Evolutionary conservation across 2,329 filamentous ascomycete genomes (phyloP).

Genomic region (Sclerotinia subarctica): DNA sequence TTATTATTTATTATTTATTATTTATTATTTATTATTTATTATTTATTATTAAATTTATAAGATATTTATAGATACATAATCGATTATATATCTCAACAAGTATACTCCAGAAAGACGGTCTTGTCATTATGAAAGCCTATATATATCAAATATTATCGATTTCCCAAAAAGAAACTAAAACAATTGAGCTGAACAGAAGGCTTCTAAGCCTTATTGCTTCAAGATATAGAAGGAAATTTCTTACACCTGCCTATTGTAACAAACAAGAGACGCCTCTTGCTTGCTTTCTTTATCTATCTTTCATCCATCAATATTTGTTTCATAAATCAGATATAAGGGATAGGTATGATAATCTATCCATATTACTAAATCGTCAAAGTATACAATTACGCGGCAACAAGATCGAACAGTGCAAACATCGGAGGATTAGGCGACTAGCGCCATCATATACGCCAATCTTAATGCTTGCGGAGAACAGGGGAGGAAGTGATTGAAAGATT

Average conservation of each 20-base stretch:
- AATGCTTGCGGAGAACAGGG: neutral
- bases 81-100: too few relatives aligned
- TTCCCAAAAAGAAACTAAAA: neutral
- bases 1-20: too few relatives aligned
- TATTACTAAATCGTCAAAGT: neutral
- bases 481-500: neutral
- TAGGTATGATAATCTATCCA: neutral
- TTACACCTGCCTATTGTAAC: neutral
- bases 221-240: neutral
- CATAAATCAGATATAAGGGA: neutral
- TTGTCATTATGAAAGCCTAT: neutral
- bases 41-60: too few relatives aligned
- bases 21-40: too few relatives aligned
- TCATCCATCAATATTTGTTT: neutral
- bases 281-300: too few relatives aligned
- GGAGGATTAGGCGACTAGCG: neutral
- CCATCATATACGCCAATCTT: neutral
- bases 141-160: neutral
- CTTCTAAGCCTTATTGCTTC: neutral
- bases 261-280: neutral
- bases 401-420: neutral
- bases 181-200: neutral
- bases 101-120: too few relatives aligned
- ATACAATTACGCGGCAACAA: neutral
- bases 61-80: too few relatives aligned